A percentile compares a stretch with the other conserved stretches of the same genome.
Evolutionary conservation across 1,139 yeast species (phyloP).

Genomic region (Lodderomyces elongisporus): DNA sequence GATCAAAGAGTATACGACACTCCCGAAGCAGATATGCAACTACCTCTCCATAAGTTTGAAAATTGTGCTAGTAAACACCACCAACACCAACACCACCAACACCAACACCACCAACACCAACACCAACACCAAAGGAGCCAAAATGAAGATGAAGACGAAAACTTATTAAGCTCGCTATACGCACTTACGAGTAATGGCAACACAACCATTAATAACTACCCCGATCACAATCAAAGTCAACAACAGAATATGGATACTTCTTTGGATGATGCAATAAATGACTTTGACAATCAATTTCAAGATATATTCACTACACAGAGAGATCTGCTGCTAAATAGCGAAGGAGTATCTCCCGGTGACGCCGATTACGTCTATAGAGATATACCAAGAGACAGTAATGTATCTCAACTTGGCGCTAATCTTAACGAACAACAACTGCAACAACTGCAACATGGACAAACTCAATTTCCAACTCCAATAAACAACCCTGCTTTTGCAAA

Average conservation of each 20-base stretch:
- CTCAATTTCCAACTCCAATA: too few species aligned
- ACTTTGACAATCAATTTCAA: too few species aligned
- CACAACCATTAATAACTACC: too few species aligned
- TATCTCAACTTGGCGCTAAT: constrained; percentile 4
- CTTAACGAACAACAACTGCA: constrained; percentile 2
- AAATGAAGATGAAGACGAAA: background rate
- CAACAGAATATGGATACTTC: too few species aligned
- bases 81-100: constrained; percentile 7
- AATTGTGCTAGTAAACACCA: constrained; percentile 13
- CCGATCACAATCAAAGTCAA: too few species aligned
- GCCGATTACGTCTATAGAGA: constrained; percentile 22
- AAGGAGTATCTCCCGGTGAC: constrained; percentile 13
- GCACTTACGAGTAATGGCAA: too few species aligned
- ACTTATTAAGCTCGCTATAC: too few species aligned
- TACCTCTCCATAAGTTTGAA: background rate
- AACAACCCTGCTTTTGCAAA: too few species aligned
- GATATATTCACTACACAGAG: too few species aligned
- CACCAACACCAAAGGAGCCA: constrained; percentile 1
- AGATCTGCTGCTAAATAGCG: too few species aligned
- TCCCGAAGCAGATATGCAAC: constrained; percentile 24
- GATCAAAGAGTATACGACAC: constrained; percentile 53
- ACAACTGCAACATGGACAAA: constrained; percentile 4
- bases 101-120: constrained; percentile 1
- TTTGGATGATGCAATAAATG: too few species aligned
- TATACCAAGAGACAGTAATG: constrained; percentile 13